These are phyloP conservation scores for Backusella luteola DNA, from an alignment of 192 early-diverging fungal genomes.

Conservation along the genomic window DNA sequence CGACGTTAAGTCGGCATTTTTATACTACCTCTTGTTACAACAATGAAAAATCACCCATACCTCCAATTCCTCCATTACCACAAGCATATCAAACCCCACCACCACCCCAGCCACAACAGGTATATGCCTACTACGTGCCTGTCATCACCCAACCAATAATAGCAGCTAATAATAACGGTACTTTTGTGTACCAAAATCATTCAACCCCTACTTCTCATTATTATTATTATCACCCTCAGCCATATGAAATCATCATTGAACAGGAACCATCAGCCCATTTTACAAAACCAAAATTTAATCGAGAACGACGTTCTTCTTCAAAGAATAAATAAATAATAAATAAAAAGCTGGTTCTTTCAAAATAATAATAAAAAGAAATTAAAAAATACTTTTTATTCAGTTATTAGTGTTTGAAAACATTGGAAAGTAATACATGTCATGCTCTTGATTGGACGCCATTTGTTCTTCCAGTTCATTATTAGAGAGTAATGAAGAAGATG, in stretches of 20 bases:
- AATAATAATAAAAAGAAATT: neutral
- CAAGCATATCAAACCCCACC: neutral
- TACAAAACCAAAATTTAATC: neutral
- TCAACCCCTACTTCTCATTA: neutral
- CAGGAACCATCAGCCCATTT: neutral
- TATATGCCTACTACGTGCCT: neutral
- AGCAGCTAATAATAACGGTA: neutral
- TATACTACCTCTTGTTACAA: neutral
- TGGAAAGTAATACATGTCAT: neutral
- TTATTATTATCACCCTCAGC: neutral
- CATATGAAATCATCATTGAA: neutral
- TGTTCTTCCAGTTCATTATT: neutral
- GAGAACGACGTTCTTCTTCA: neutral
- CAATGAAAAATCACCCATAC: neutral
- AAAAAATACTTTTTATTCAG: neutral
- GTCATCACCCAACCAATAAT: neutral
- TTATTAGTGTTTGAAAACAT: neutral
- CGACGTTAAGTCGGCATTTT: slow-evolving; percentile 9
- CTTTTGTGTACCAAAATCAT: neutral
- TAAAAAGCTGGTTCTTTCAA: neutral
- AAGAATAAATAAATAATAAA: neutral
- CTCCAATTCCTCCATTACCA: neutral
- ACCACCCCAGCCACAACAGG: neutral
- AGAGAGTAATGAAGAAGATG: neutral
- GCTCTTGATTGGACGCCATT: neutral